Conservation (phyloP, 2,329 filamentous ascomycete genomes). For the Fusarium azukiicola region DNA sequence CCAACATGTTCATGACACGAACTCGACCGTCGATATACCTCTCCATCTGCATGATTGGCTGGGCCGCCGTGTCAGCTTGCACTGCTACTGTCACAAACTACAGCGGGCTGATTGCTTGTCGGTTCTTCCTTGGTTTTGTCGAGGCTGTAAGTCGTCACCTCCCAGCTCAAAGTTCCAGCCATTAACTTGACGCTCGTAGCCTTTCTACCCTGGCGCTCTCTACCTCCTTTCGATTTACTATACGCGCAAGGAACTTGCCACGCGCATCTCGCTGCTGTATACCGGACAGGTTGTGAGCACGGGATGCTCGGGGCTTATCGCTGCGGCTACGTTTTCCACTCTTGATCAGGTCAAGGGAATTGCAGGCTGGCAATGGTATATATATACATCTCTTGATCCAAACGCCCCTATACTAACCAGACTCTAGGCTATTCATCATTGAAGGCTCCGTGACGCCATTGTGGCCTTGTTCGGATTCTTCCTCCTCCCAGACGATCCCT, state of each 20-base stretch:
- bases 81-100: slow-evolving; percentile 26
- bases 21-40: slow-evolving; percentile 34
- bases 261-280: slow-evolving; percentile 37
- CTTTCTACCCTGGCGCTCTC: slow-evolving; percentile 37
- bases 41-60: slow-evolving; percentile 35
- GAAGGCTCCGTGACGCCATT: slow-evolving; percentile 61
- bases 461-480: slow-evolving; percentile 51
- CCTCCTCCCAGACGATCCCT: slow-evolving; percentile 57
- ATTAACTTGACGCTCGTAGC: background rate
- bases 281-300: slow-evolving; percentile 70
- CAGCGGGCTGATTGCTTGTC: slow-evolving; percentile 28
- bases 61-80: slow-evolving; percentile 32
- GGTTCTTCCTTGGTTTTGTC: slow-evolving; percentile 38
- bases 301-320: slow-evolving; percentile 81
- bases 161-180: slow-evolving; percentile 53
- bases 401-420: background rate
- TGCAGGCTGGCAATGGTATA: slow-evolving; percentile 75
- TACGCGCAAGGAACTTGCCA: slow-evolving; percentile 39
- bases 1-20: slow-evolving; percentile 40
- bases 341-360: slow-evolving; percentile 69
- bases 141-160: slow-evolving; percentile 28
- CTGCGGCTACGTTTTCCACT: slow-evolving; percentile 75
- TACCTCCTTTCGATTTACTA: slow-evolving; percentile 41
- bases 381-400: background rate
- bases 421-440: slow-evolving; percentile 79